Evolutionary conservation across 2,329 filamentous ascomycete genomes (phyloP).

Genomic region (Paecilomyces niveus): DNA sequence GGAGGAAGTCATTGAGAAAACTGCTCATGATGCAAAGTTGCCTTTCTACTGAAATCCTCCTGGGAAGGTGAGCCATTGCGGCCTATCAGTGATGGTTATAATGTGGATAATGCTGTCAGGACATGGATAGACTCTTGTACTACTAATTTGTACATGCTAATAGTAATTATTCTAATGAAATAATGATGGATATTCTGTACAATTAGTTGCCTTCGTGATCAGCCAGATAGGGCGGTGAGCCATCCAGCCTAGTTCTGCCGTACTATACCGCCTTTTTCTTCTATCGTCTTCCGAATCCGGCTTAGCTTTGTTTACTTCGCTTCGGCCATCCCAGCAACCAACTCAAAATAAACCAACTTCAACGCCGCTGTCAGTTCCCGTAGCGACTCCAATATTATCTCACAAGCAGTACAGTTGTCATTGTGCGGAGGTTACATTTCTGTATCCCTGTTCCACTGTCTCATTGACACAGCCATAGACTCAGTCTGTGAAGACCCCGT

Average conservation of each 20-base stretch:
- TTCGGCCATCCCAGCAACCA: slow-evolving; percentile 15
- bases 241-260: not conserved
- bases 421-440: not conserved
- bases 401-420: not conserved
- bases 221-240: not conserved
- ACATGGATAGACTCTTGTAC: not conserved
- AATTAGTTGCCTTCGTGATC: not conserved
- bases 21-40: slow-evolving; percentile 64
- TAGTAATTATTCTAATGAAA: not conserved
- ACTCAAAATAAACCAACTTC: slow-evolving; percentile 15
- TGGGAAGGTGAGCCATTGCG: not conserved
- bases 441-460: no score
- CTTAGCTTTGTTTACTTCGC: slow-evolving; percentile 25
- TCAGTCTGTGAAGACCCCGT: not conserved
- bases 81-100: not conserved
- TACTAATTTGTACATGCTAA: not conserved
- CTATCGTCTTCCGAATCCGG: slow-evolving; percentile 1
- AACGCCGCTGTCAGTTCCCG: slow-evolving; percentile 4
- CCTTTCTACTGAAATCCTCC: slow-evolving; percentile 50
- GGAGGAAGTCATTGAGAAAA: slow-evolving; percentile 63
- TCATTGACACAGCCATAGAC: not conserved
- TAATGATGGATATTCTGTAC: slow-evolving; percentile 12
- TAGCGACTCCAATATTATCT: slow-evolving; percentile 2
- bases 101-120: not conserved
- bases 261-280: not conserved